A percentile compares a stretch with the other conserved stretches of the same genome.
Conservation (phyloP, 768 basidiomycete genomes). For the Phanerochaete sordida region DNA sequence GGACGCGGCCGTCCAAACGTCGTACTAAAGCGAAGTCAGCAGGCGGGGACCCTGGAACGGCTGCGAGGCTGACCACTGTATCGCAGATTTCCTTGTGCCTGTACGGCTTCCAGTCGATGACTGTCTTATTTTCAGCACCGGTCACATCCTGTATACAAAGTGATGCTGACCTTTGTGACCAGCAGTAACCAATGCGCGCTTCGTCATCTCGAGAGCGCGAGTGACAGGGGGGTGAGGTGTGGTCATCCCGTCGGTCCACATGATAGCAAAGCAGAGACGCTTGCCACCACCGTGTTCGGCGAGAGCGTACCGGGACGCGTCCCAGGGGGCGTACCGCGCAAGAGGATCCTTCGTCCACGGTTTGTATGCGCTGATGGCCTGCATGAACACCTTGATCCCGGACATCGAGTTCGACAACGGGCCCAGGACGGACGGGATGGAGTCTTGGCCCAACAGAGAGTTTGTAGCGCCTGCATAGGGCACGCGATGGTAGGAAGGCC, state of each 20-base stretch:
- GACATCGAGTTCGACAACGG: slow-evolving; percentile 50
- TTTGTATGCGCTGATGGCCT: slow-evolving; percentile 41
- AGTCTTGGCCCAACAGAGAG: slow-evolving; percentile 49
- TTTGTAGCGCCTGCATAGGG: slow-evolving; percentile 54
- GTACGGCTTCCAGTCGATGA: slow-evolving; percentile 65
- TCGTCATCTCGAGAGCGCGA: slow-evolving; percentile 55
- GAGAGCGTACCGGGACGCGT: slow-evolving; percentile 42
- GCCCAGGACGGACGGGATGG: slow-evolving; percentile 53
- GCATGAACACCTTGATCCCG: slow-evolving; percentile 52
- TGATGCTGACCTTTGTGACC: slow-evolving; percentile 58
- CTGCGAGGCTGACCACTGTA: slow-evolving; percentile 29
- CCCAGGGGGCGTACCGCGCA: slow-evolving; percentile 45
- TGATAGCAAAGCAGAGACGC: slow-evolving; percentile 48
- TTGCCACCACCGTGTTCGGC: slow-evolving; percentile 43
- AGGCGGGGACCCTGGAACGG: neutral
- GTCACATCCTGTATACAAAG: slow-evolving; percentile 2
- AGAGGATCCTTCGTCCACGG: slow-evolving; percentile 58
- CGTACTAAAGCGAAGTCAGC: slow-evolving; percentile 9
- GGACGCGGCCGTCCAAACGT: slow-evolving; percentile 22
- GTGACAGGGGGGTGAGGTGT: slow-evolving; percentile 62
- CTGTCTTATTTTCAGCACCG: slow-evolving; percentile 30
- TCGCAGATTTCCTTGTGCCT: slow-evolving; percentile 46
- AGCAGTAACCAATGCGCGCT: slow-evolving; percentile 51
- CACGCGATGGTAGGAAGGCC: slow-evolving; percentile 52
- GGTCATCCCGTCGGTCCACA: slow-evolving; percentile 61